A percentile compares a stretch with the other conserved stretches of the same genome.
phyloP scores from a whole-genome alignment of 1,284 basidiomycete genomes.

The Malassezia dermatis region DNA sequence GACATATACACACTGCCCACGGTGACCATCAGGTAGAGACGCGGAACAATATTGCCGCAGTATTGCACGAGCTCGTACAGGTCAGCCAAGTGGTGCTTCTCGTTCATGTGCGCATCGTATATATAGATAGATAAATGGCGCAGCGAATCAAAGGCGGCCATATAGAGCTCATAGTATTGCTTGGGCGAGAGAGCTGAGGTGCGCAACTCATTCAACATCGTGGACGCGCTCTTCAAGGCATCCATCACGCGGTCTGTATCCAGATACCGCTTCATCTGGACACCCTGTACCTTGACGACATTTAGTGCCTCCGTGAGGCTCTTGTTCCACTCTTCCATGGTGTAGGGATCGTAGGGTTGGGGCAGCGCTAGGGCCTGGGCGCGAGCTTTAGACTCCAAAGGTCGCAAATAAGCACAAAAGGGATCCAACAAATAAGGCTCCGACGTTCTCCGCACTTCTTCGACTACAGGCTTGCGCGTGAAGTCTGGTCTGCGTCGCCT shows the following conservation, averaged over 20 bases:
- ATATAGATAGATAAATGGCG: slow-evolving; percentile 45
- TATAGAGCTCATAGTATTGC: slow-evolving; percentile 47
- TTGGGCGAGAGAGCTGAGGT: slow-evolving; percentile 42
- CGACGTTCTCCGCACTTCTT: not conserved
- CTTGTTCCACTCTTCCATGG: slow-evolving; percentile 45
- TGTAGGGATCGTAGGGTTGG: not conserved
- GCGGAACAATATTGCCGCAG: slow-evolving; percentile 46
- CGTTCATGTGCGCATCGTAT: slow-evolving; percentile 41
- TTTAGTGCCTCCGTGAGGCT: slow-evolving; percentile 41
- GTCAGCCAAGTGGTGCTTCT: slow-evolving; percentile 45
- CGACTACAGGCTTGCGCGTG: not conserved
- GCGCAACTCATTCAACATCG: slow-evolving; percentile 44
- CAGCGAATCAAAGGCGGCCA: slow-evolving; percentile 45
- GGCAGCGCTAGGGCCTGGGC: not conserved
- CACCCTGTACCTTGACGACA: slow-evolving; percentile 45
- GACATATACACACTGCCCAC: slow-evolving; percentile 48
- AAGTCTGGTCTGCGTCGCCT: slow-evolving; percentile 4
- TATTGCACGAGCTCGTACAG: slow-evolving; percentile 48
- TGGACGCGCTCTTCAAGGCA: slow-evolving; percentile 44
- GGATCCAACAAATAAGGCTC: slow-evolving; percentile 1
- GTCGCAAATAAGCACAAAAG: not conserved
- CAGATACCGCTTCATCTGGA: slow-evolving; percentile 42
- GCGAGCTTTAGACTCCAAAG: not conserved
- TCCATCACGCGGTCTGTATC: slow-evolving; percentile 47
- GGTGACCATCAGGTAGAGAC: slow-evolving; percentile 48